Conservation (phyloP, 129 eudicot genomes). For the Pulicaria dysenterica region DNA sequence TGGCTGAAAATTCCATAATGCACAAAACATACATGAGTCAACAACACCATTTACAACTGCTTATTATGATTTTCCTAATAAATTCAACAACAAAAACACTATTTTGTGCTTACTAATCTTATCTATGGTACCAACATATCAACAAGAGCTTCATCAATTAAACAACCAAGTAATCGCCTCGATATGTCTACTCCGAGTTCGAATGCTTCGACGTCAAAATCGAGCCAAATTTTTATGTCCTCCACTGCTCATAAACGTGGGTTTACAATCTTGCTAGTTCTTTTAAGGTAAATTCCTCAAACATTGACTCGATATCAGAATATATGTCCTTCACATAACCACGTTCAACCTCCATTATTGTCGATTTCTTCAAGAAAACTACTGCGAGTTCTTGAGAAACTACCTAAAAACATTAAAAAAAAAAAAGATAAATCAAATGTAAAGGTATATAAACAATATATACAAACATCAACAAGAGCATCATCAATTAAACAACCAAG, state of each 20-base stretch:
- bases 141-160: conserved; percentile 66
- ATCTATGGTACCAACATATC: conserved; percentile 50
- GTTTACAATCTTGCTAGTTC: conserved; percentile 53
- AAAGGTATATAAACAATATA: not conserved
- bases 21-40: too few species aligned
- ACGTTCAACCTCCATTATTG: conserved; percentile 33
- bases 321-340: conserved; percentile 58
- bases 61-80: too few species aligned
- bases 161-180: conserved; percentile 51
- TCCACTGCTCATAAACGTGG: conserved; percentile 80
- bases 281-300: conserved; percentile 57
- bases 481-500: conserved; percentile 67
- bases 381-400: too few species aligned
- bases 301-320: conserved; percentile 55
- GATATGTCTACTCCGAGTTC: conserved; percentile 69
- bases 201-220: conserved; percentile 57
- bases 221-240: conserved; percentile 65
- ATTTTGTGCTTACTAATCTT: conserved; percentile 8
- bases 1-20: too few species aligned
- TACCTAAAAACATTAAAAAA: conserved; percentile 24
- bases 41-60: not conserved
- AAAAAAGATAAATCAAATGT: not conserved
- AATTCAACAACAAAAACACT: not conserved
- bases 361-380: conserved; percentile 42
- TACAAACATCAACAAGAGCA: conserved; percentile 49